phyloP scores from a whole-genome alignment of 331 rosid species.

The Quercus lobata region DNA sequence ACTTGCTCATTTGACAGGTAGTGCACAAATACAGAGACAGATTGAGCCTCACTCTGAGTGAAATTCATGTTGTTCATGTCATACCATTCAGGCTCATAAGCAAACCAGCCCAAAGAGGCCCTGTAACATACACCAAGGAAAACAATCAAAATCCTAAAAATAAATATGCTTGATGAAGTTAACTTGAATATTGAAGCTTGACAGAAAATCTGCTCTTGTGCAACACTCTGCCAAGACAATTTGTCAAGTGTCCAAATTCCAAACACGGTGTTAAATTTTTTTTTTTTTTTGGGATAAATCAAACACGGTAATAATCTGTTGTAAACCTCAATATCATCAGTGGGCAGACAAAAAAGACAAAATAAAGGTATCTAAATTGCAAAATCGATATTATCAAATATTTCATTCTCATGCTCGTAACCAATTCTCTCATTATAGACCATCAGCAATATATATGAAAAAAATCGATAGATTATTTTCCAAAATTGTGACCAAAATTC shows the following conservation, averaged over 20 bases:
- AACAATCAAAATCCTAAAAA: conserved; percentile 31
- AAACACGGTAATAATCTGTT: not conserved
- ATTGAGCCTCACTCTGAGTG: conserved; percentile 92
- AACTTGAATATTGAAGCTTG: conserved; percentile 4
- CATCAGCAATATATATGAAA: not conserved
- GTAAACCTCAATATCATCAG: not conserved
- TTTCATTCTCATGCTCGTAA: not conserved
- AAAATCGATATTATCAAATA: not conserved
- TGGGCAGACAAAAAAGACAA: not conserved
- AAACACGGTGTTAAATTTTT: not conserved
- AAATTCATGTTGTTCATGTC: conserved; percentile 71
- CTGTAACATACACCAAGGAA: conserved; percentile 45
- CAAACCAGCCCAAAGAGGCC: conserved; percentile 95
- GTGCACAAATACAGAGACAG: conserved; percentile 79
- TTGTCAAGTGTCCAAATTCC: not conserved
- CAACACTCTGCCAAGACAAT: conserved; percentile 5
- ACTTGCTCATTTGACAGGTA: conserved; percentile 72
- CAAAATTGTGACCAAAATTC: not conserved
- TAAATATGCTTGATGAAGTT: conserved; percentile 12
- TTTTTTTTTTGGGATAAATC: not conserved
- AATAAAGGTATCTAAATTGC: not conserved
- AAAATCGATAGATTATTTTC: not conserved
- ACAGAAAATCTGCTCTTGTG: conserved; percentile 15
- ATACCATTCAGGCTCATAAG: conserved; percentile 80
- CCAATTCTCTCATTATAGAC: not conserved